A percentile compares a stretch with the other conserved stretches of the same genome.
Evolutionary conservation across 176 grass and related monocot species (phyloP).

Genomic region (Hordeum marinum): DNA sequence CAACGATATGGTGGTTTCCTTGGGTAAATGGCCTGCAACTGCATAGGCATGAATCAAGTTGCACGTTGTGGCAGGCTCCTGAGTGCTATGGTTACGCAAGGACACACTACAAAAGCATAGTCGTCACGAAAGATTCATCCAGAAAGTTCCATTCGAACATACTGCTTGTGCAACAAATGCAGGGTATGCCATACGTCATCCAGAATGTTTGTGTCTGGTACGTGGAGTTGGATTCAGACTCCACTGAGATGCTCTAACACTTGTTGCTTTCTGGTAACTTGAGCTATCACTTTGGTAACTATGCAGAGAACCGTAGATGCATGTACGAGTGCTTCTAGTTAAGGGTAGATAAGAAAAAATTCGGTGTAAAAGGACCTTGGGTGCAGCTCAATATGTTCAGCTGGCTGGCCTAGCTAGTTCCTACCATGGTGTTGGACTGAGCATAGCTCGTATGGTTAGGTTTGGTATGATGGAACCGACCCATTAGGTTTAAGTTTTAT

Average conservation of each 20-base stretch:
- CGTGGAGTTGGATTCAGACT: constrained; percentile 30
- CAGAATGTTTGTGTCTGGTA: not conserved
- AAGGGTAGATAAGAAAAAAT: not conserved
- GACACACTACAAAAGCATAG: not conserved
- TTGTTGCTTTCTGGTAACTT: constrained; percentile 26
- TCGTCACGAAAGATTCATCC: constrained; percentile 17
- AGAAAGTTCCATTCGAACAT: constrained; percentile 6
- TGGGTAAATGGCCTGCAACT: not conserved
- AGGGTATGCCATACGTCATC: not conserved
- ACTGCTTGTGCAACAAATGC: constrained; percentile 3
- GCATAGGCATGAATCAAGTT: not conserved
- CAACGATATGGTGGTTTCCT: not conserved
- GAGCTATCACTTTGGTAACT: not conserved
- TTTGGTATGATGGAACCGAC: too few species aligned
- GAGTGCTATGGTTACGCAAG: constrained; percentile 18
- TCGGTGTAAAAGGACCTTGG: not conserved
- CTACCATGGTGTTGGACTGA: not conserved
- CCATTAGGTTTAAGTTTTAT: too few species aligned
- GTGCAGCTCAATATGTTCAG: not conserved
- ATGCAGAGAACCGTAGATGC: not conserved
- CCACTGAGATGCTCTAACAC: constrained; percentile 4
- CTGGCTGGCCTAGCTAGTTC: not conserved
- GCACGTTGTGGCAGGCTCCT: not conserved
- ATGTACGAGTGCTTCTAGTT: not conserved
- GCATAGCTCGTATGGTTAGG: too few species aligned